phyloP scores from a whole-genome alignment of 2,329 filamentous ascomycete species.

The Davidsoniella australis region DNA sequence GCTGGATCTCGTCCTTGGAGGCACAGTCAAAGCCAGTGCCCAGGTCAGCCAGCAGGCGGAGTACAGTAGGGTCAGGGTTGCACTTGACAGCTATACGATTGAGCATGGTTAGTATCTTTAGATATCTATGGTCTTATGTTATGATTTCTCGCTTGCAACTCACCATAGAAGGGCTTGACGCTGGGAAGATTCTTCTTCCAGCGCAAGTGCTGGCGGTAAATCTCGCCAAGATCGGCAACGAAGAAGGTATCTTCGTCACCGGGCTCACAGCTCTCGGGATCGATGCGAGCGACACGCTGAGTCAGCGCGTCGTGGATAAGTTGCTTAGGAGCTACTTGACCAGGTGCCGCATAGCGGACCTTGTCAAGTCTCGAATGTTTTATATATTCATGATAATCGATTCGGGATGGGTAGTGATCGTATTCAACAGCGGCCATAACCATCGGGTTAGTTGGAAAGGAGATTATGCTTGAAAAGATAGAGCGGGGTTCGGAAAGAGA shows the following conservation, averaged over 20 bases:
- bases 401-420: conserved; percentile 33
- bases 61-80: conserved; percentile 81
- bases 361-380: conserved; percentile 26
- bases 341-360: not conserved
- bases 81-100: conserved; percentile 70
- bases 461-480: conserved; percentile 5
- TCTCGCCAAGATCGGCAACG: conserved; percentile 91
- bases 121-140: not conserved
- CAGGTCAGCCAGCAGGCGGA: conserved; percentile 71
- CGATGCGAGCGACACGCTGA: conserved; percentile 65
- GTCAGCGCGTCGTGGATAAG: conserved; percentile 78
- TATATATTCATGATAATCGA: conserved; percentile 32
- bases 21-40: conserved; percentile 97
- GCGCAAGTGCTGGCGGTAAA: conserved; percentile 94
- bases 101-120: not conserved
- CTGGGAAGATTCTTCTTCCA: conserved; percentile 91
- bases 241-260: conserved; percentile 98
- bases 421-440: conserved; percentile 47
- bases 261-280: conserved; percentile 73
- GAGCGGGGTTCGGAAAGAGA: not conserved
- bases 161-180: conserved; percentile 92
- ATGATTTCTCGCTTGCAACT: conserved; percentile 17
- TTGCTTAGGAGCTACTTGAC: conserved; percentile 41
- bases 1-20: conserved; percentile 92
- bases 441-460: conserved; percentile 26